Percentiles rank a stretch among this genome's conserved stretches.
These are phyloP conservation scores for Tetragonia tetragonoides DNA, from an alignment of 148 eudicot species.

Conservation along the genomic window DNA sequence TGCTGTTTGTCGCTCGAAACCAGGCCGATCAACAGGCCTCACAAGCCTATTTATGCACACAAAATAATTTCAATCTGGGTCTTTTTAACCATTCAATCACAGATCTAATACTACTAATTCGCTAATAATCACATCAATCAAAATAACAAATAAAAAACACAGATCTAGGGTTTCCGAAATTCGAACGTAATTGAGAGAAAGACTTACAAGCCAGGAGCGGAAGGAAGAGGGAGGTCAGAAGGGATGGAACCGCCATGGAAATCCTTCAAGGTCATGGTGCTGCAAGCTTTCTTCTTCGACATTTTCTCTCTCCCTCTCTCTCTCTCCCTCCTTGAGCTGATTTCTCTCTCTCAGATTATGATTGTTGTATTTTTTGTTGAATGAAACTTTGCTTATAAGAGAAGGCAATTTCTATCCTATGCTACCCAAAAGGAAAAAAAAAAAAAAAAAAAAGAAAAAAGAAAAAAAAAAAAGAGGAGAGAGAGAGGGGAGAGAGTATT, in stretches of 20 bases:
- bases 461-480: too few species aligned
- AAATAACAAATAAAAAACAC: neutral
- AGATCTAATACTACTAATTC: constrained; percentile 20
- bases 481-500: too few species aligned
- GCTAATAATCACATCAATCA: neutral
- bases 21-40: constrained; percentile 64
- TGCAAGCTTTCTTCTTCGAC: constrained; percentile 79
- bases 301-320: constrained; percentile 19
- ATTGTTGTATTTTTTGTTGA: neutral
- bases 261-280: constrained; percentile 86
- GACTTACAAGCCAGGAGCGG: constrained; percentile 94
- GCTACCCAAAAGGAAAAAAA: neutral
- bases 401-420: neutral
- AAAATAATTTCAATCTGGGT: neutral
- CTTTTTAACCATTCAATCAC: constrained; percentile 11
- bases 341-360: neutral
- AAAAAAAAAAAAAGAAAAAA: neutral
- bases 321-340: neutral
- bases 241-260: constrained; percentile 99
- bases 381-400: neutral
- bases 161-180: constrained; percentile 27
- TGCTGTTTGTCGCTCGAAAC: constrained; percentile 49
- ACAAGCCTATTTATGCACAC: constrained; percentile 41
- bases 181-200: neutral
- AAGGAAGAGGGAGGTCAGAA: constrained; percentile 89